phyloP scores from a whole-genome alignment of 305 asterid genomes.

The Striga hermonthica region DNA sequence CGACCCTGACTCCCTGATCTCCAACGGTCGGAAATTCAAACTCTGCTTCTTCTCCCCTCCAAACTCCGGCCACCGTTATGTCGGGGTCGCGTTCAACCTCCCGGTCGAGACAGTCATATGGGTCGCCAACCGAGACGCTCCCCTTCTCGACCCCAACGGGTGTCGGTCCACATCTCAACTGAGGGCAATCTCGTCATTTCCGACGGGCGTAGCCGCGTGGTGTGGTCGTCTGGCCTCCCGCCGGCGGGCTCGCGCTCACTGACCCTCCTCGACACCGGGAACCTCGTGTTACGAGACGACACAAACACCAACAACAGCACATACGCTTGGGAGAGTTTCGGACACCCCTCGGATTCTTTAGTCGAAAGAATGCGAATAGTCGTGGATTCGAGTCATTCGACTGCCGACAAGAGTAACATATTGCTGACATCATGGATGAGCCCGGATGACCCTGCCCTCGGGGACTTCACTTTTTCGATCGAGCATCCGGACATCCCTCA shows the following conservation, averaged over 20 bases:
- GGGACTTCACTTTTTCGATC: conserved; percentile 40
- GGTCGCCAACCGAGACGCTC: conserved; percentile 49
- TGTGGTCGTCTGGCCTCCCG: conserved; percentile 45
- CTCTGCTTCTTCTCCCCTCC: conserved; percentile 47
- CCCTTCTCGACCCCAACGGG: conserved; percentile 39
- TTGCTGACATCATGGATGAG: conserved; percentile 50
- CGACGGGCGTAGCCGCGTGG: conserved; percentile 31
- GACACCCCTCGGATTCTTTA: conserved; percentile 38
- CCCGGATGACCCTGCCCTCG: conserved; percentile 43
- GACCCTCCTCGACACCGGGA: conserved; percentile 42
- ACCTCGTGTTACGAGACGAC: conserved; percentile 38
- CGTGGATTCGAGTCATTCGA: conserved; percentile 5
- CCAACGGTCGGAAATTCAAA: conserved; percentile 35
- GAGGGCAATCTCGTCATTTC: conserved; percentile 48
- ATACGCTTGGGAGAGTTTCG: conserved; percentile 51
- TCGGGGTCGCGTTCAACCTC: conserved; percentile 44
- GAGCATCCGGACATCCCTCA: conserved; percentile 50
- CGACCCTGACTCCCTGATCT: conserved; percentile 35
- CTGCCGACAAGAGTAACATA: conserved; percentile 22
- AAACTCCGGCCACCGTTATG: conserved; percentile 34
- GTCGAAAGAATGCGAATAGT: conserved; percentile 36
- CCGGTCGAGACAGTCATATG: conserved; percentile 37
- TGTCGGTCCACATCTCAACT: conserved; percentile 33
- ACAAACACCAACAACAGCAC: conserved; percentile 26
- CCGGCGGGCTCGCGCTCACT: no score